Base-by-base conservation (phyloP, 306 rosid species). In the Vicia villosa region DNA sequence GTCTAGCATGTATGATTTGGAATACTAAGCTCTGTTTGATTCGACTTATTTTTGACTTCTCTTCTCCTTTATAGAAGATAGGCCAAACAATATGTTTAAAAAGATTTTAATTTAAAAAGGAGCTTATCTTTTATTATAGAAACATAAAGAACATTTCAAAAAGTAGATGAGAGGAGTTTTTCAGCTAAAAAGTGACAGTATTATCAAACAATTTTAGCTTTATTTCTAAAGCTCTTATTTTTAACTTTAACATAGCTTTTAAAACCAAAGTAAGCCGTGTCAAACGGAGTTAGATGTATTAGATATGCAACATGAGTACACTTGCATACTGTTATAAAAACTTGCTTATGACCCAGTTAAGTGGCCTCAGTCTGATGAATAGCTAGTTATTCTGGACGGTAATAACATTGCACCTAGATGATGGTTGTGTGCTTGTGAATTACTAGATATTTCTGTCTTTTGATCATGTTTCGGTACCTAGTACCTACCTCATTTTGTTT, bases 401-500 rank as follows among this genome's bases (percentile, higher is more conserved):
- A 60, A 37, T 28, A 60, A 60, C 75, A 47, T 19, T 49, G 49
- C 75, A 47, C 26, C 65, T 59, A 47, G 38, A 37, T 50, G 38
- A 41, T 67, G 61, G 58, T 34, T 57, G 55, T 63, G 47, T 75
- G 45, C 34, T 46, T 57, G 54, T 75, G 17, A 45, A 57, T 36
- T 24, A 17, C 43, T 13, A 0, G 8, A 22, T 26, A 8, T 36
- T 3, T 68, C 10, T 22, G 17, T 41, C n/a, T 60, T 28, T 16
- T n/a, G 32, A 63, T 51, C 70, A 36, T 75, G 63, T 68, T 57
- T 75, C 17, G 36, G 26, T 22, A 13, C 41, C 14, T 68, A 21
- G 26, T 21, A 12, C 28, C n/a, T 68, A 22, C 24, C 38, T 28
- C 68, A 43, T 72, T 26, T 57, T 30, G 10, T 32, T 59, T 20